These are phyloP conservation scores for Melanogaster broomeanus DNA, from an alignment of 768 basidiomycete species.

Conservation along the genomic window DNA sequence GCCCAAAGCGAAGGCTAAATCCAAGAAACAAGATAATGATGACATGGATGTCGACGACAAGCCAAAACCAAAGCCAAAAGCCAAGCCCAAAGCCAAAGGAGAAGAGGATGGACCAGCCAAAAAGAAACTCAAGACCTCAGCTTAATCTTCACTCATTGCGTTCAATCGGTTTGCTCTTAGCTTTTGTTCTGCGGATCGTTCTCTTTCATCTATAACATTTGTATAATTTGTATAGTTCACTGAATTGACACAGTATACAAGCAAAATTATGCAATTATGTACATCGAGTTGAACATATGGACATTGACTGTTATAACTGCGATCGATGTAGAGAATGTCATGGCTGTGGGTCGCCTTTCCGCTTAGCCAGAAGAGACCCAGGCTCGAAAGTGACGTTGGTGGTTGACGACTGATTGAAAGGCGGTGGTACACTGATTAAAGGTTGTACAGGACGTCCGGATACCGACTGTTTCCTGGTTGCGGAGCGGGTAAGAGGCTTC, in stretches of 20 bases:
- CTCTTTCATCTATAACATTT: constrained; percentile 14
- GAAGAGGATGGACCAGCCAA: constrained; percentile 59
- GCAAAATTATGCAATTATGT: constrained; percentile 6
- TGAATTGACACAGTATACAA: constrained; percentile 12
- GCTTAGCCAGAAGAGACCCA: constrained; percentile 70
- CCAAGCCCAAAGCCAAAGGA: constrained; percentile 37
- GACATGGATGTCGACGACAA: constrained; percentile 51
- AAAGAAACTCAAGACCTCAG: constrained; percentile 71
- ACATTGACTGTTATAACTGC: not conserved
- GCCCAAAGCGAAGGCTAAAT: constrained; percentile 42
- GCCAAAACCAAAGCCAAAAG: constrained; percentile 44
- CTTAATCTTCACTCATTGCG: constrained; percentile 19
- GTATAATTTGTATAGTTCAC: constrained; percentile 22
- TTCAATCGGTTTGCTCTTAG: not conserved
- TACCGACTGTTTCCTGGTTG: constrained; percentile 38
- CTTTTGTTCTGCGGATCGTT: constrained; percentile 1
- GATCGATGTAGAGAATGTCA: constrained; percentile 5
- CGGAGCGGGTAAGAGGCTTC: constrained; percentile 38
- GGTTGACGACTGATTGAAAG: constrained; percentile 31
- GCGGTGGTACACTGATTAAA: constrained; percentile 48
- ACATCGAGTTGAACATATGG: constrained; percentile 6
- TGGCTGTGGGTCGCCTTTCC: constrained; percentile 32
- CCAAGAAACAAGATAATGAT: constrained; percentile 42
- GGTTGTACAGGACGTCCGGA: constrained; percentile 44
- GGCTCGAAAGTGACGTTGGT: constrained; percentile 62